Conservation (phyloP, 805 yeast species). For the Metschnikowia shivogae region DNA sequence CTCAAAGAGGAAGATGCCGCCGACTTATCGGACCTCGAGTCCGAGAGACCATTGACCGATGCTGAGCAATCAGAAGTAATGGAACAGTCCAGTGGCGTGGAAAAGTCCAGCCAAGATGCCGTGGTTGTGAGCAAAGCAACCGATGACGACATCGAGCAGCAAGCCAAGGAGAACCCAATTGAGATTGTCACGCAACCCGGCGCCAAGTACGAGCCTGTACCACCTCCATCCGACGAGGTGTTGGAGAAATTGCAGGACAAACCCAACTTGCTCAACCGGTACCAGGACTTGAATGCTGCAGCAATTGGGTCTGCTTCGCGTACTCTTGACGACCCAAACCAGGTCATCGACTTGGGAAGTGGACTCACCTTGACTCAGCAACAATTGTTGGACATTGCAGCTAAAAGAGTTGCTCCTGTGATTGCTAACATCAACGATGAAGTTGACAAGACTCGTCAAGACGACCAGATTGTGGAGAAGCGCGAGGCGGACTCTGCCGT, state of each 20-base stretch:
- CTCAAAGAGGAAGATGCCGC: neutral
- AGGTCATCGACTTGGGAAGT: slow-evolving; percentile 49
- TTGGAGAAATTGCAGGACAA: slow-evolving; percentile 40
- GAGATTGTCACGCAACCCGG: slow-evolving; percentile 33
- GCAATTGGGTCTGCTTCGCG: slow-evolving; percentile 45
- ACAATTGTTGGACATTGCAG: slow-evolving; percentile 53
- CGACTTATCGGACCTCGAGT: slow-evolving; percentile 1
- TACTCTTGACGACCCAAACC: slow-evolving; percentile 45
- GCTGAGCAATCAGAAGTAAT: slow-evolving; percentile 1
- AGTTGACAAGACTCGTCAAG: slow-evolving; percentile 41
- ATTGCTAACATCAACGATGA: slow-evolving; percentile 47
- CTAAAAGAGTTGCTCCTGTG: slow-evolving; percentile 52
- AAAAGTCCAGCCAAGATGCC: neutral
- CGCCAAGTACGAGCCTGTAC: slow-evolving; percentile 32
- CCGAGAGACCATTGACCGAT: slow-evolving; percentile 13
- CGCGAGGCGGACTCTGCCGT: slow-evolving; percentile 35
- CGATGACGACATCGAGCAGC: slow-evolving; percentile 28
- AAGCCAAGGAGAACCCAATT: slow-evolving; percentile 29
- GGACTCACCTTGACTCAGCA: slow-evolving; percentile 53
- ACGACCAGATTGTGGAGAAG: slow-evolving; percentile 41
- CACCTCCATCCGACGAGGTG: slow-evolving; percentile 32
- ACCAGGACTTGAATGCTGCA: slow-evolving; percentile 46
- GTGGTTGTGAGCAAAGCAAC: slow-evolving; percentile 6
- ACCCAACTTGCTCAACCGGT: slow-evolving; percentile 46
- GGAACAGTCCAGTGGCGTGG: neutral